Evolutionary conservation across 2,329 filamentous ascomycete genomes (phyloP).

Genomic region (Trichoderma sp.): DNA sequence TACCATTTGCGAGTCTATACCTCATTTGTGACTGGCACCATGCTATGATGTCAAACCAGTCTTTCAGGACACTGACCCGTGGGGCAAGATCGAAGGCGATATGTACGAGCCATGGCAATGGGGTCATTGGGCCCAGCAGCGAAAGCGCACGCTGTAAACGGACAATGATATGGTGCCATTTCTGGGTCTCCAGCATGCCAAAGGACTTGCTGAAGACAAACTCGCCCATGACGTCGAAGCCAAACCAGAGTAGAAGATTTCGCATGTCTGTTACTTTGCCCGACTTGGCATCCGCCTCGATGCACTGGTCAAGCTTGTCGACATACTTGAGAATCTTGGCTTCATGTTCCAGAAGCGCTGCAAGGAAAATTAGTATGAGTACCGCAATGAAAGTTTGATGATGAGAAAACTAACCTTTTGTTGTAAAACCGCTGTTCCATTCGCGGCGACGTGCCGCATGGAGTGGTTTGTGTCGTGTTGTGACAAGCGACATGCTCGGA

Average conservation of each 20-base stretch:
- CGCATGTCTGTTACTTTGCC: conserved; percentile 30
- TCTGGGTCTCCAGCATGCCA: conserved; percentile 38
- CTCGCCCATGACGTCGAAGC: conserved; percentile 44
- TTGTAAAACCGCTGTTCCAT: conserved; percentile 34
- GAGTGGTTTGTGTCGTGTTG: conserved; percentile 32
- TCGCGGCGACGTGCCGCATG: conserved; percentile 34
- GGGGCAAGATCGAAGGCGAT: conserved; percentile 33
- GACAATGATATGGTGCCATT: conserved; percentile 38
- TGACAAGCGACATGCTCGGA: conserved; percentile 32
- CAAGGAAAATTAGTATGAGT: not conserved
- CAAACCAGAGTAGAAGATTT: conserved; percentile 38
- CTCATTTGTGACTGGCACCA: conserved; percentile 34
- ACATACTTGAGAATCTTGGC: conserved; percentile 31
- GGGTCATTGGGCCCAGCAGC: conserved; percentile 39
- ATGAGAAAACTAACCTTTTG: conserved; percentile 29
- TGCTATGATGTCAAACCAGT: conserved; percentile 34
- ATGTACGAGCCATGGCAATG: conserved; percentile 37
- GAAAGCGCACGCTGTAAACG: conserved; percentile 35
- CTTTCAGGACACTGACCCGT: conserved; percentile 30
- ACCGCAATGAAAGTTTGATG: not conserved
- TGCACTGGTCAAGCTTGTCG: conserved; percentile 31
- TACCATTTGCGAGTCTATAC: conserved; percentile 24
- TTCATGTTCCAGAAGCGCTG: conserved; percentile 32
- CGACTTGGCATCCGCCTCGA: conserved; percentile 31
- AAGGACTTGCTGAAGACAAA: conserved; percentile 44